Evolutionary conservation across 768 basidiomycete genomes (phyloP).

Genomic region (Termitomyces sp.): DNA sequence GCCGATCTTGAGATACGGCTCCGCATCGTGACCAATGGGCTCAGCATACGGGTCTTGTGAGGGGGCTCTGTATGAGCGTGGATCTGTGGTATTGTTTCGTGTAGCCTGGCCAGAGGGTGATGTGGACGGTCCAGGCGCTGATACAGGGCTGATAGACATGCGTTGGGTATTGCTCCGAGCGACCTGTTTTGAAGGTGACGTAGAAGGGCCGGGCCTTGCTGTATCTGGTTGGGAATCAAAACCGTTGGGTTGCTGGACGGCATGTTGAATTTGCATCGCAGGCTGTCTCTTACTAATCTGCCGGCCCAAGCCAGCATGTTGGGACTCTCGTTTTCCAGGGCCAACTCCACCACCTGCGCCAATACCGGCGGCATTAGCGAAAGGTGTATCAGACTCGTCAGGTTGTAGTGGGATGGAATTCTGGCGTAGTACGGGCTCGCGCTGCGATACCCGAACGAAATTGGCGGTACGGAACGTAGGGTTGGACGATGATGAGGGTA

Average conservation of each 20-base stretch:
- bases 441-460: conserved; percentile 43
- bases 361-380: conserved; percentile 60
- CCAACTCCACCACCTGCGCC: conserved; percentile 57
- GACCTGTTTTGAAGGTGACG: conserved; percentile 13
- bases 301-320: conserved; percentile 23
- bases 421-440: conserved; percentile 29
- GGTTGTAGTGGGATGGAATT: conserved; percentile 22
- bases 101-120: conserved; percentile 12
- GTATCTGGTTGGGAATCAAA: neutral
- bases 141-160: conserved; percentile 15
- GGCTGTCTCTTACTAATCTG: conserved; percentile 24
- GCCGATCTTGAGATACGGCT: conserved; percentile 70
- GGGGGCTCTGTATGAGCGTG: conserved; percentile 21
- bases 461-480: conserved; percentile 53
- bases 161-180: conserved; percentile 18
- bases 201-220: conserved; percentile 9
- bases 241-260: conserved; percentile 24
- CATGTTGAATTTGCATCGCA: conserved; percentile 14
- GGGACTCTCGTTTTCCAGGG: conserved; percentile 28
- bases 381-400: conserved; percentile 33
- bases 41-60: conserved; percentile 49
- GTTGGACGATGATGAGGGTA: conserved; percentile 53
- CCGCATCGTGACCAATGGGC: conserved; percentile 57
- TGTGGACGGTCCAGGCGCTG: conserved; percentile 19
- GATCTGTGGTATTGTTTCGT: conserved; percentile 12